Evolutionary conservation across 2,329 filamentous ascomycete species (phyloP), one percentile per base, ranked within the genome.

Genomic region (Nigrospora oryzae): DNA sequence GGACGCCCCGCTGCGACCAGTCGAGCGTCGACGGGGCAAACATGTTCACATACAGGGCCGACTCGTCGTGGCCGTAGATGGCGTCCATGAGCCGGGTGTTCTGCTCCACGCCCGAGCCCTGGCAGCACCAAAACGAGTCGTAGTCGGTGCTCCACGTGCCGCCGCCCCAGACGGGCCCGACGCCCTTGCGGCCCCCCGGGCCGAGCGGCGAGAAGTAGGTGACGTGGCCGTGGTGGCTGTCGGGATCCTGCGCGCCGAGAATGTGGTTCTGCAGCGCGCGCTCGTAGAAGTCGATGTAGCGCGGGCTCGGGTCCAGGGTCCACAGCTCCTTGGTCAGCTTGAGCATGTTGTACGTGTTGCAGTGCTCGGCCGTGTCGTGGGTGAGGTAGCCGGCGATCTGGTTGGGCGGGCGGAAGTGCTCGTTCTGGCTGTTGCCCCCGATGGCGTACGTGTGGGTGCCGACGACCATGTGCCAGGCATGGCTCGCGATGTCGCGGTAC

Each of bases 321-420:
- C 68, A 77, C 5, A 77, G 62, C 44, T 76, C 71, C 1, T 71
- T 64, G 0, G 74, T 75, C 33, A 77, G 56, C 53, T 76, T 76
- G 38, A 77, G 68, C 74, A 77, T 77, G 51, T 77, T 77, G 54
- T 76, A 75, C 0, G 70, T 72, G 54, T 77, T 76, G 57, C 74
- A 77, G 2, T 65, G 65, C 56, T 77, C 74, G 38, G 64, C 67
- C 0, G 73, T 75, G 52, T 77, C 74, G 0, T 58, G 52, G 4
- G 56, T 56, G 11, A 77, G 58, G 42, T 65, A 69, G 3, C 51
- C 53, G 0, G 72, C 60, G 43, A 76, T 76, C 11, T 64, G 68
- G 46, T 75, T 64, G 0, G 72, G 62, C 0, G 56, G 54, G 13
- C 61, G 65, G 54, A 77, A 77, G 53, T 77, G 74, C 52, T 77